Percentiles rank a stretch among this genome's conserved stretches.
Conservation (phyloP, 257 asterid genomes). For the Plectranthus barbatus region DNA sequence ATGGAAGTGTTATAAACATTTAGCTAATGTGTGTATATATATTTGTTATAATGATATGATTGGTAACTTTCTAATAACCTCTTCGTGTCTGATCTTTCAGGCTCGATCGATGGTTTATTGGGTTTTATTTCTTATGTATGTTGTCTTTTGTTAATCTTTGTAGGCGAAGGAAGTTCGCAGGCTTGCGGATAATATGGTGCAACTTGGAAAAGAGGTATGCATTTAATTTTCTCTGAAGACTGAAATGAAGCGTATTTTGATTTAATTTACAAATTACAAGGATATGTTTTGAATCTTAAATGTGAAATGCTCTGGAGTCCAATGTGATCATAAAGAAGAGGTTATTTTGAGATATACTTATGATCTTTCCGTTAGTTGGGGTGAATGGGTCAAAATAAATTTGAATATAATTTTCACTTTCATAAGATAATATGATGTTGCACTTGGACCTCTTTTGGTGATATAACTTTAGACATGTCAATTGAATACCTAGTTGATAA, state of each 20-base stretch:
- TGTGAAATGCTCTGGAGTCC: neutral
- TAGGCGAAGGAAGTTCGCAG: conserved; percentile 97
- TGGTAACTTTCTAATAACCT: neutral
- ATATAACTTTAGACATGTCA: neutral
- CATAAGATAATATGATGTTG: neutral
- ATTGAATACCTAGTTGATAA: neutral
- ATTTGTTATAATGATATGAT: neutral
- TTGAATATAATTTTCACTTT: neutral
- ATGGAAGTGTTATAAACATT: neutral
- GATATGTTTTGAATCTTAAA: neutral
- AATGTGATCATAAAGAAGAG: neutral
- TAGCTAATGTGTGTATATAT: neutral
- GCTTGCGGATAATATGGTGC: conserved; percentile 95
- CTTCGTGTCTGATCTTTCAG: neutral
- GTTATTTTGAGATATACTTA: neutral
- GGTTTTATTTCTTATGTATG: neutral
- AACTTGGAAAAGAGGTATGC: conserved; percentile 87
- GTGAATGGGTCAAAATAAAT: neutral
- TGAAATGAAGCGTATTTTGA: neutral
- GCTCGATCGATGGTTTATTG: neutral
- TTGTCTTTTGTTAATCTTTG: conserved; percentile 1
- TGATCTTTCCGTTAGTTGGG: neutral
- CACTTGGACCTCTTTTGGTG: neutral
- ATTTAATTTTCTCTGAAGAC: neutral
- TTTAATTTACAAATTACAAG: neutral